These are phyloP conservation scores for Leccinum rimulosum DNA, from an alignment of 768 basidiomycete genomes.

Conservation along the genomic window DNA sequence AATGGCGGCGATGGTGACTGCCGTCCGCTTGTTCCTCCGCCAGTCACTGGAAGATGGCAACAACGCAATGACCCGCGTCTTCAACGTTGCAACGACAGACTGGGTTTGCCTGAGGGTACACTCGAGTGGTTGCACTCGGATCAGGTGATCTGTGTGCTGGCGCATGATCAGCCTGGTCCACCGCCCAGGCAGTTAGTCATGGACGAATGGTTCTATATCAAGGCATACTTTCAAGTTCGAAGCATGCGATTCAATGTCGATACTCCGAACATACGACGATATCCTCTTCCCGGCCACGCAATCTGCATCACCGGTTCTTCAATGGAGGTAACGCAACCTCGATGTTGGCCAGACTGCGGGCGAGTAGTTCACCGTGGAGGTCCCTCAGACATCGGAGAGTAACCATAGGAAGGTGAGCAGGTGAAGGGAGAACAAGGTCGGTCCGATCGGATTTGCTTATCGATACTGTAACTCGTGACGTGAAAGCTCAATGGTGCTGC, in stretches of 20 bases:
- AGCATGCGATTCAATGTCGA: not conserved
- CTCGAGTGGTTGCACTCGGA: slow-evolving; percentile 42
- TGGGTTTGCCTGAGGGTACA: slow-evolving; percentile 50
- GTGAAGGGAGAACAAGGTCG: too few relatives aligned
- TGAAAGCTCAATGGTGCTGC: not conserved
- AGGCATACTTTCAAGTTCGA: slow-evolving; percentile 33
- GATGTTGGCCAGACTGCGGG: slow-evolving; percentile 35
- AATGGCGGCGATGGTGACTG: slow-evolving; percentile 46
- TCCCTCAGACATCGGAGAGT: slow-evolving; percentile 38
- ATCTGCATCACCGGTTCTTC: slow-evolving; percentile 62
- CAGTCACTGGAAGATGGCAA: slow-evolving; percentile 54
- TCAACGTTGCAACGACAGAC: slow-evolving; percentile 42
- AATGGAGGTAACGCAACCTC: slow-evolving; percentile 50
- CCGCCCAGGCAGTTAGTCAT: slow-evolving; percentile 9
- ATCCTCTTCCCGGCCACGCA: slow-evolving; percentile 43
- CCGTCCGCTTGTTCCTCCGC: slow-evolving; percentile 53
- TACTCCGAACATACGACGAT: not conserved
- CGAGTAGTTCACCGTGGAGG: slow-evolving; percentile 37
- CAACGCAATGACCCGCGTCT: slow-evolving; percentile 48
- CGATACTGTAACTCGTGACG: not conserved
- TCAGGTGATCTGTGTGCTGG: slow-evolving; percentile 52
- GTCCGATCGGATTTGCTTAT: not conserved
- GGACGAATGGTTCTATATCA: slow-evolving; percentile 63
- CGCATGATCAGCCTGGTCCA: slow-evolving; percentile 47
- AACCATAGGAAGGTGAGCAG: slow-evolving; percentile 41